Evolutionary conservation across 2,329 filamentous ascomycete genomes (phyloP), one percentile per base, ranked within the genome.

Genomic region (Cercospora sojina): DNA sequence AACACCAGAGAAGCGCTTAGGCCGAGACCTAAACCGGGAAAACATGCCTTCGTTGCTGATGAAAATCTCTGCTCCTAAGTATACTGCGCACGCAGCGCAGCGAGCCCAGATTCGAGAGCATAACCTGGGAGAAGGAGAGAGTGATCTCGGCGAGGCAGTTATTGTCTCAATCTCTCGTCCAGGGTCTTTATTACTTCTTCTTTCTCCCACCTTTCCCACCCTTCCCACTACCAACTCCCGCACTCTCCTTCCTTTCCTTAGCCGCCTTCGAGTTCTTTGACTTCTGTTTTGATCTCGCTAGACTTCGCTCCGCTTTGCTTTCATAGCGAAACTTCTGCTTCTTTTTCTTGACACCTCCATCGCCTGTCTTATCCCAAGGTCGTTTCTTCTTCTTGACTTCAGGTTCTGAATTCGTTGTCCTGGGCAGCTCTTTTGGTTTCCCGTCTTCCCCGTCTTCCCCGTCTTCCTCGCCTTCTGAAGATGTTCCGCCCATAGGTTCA

Each of bases 291-390:
- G 82, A 77, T 70, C 84, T 80, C 51, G 84, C 84, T 32, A 83
- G 74, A 75, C 86, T 91, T 75, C 95, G 86, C 73, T 97, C 94
- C 32, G 88, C 81, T 81, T 96, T 97, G 69, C 86, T 91, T 81
- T 98, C 92, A 79, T 99, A 99, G 69, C 92, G 87, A 77, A 98
- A 98, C 83, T 93, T 96, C 81, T 91, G 93, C 82, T 90, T 92
- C 80, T 92, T 93, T 67, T 81, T 80, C 60, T 81, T 81, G 67
- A 73, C 73, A 27, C 77, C 75, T 2, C 53, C 53, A 66, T 81
- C 84, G 69, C 84, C 82, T 76, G 87, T 87, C 66, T 51, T 51
- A 16, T 81, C 83, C 81, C 81, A 82, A 63, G 76, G 74, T 56
- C 78, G 74, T 76, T 81, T 85, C 73, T 76, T 80, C 64, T 68